phyloP scores from a whole-genome alignment of 805 yeast genomes.

The Pichia thaimueangensis region DNA sequence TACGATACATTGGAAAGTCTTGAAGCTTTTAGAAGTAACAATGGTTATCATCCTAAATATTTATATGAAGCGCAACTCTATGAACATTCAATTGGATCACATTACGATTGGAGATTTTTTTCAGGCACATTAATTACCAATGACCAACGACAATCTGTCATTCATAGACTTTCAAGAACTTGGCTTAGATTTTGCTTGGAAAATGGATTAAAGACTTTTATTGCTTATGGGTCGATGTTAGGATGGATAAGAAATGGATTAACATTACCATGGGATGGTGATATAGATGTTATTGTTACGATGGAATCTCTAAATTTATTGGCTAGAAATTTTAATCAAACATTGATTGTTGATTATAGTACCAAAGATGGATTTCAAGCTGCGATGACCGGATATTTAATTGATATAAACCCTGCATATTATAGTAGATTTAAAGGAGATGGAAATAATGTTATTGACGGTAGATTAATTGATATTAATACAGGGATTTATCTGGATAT shows the following conservation, averaged over 20 bases:
- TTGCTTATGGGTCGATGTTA: slow-evolving; percentile 57
- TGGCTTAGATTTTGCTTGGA: slow-evolving; percentile 47
- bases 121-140: slow-evolving; percentile 19
- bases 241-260: slow-evolving; percentile 60
- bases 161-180: slow-evolving; percentile 45
- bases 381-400: slow-evolving; percentile 29
- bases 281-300: slow-evolving; percentile 57
- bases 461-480: slow-evolving; percentile 45
- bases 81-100: slow-evolving; percentile 30
- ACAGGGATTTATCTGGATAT: slow-evolving; percentile 44
- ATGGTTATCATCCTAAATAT: slow-evolving; percentile 27
- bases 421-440: slow-evolving; percentile 34
- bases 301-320: slow-evolving; percentile 37
- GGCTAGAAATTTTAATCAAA: slow-evolving; percentile 43
- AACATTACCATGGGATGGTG: slow-evolving; percentile 55
- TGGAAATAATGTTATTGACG: slow-evolving; percentile 49
- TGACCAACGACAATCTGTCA: slow-evolving; percentile 21
- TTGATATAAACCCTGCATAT: slow-evolving; percentile 32
- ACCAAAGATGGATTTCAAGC: slow-evolving; percentile 10
- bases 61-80: slow-evolving; percentile 38
- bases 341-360: slow-evolving; percentile 39
- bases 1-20: slow-evolving; percentile 6
- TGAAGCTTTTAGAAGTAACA: slow-evolving; percentile 12
- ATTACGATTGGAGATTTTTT: slow-evolving; percentile 45
- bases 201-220: slow-evolving; percentile 47